Evolutionary conservation across 345 rosid species (phyloP).

Genomic region (Raphanus raphanistrum): DNA sequence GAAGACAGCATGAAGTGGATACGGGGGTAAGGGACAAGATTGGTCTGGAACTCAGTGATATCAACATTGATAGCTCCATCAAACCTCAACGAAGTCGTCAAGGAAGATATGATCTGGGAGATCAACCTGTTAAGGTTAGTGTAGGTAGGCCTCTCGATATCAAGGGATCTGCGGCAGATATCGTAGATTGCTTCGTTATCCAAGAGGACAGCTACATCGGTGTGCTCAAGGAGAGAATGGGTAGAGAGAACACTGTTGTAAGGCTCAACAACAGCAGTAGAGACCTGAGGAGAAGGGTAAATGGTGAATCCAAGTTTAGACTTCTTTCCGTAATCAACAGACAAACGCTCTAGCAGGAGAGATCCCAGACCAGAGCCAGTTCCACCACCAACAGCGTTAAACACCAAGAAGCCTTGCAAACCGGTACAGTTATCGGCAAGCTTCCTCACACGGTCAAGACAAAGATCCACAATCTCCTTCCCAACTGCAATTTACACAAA

Average conservation of each 20-base stretch:
- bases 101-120: conserved; percentile 65
- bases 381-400: conserved; percentile 68
- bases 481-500: conserved; percentile 47
- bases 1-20: conserved; percentile 72
- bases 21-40: conserved; percentile 68
- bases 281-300: conserved; percentile 34
- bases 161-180: conserved; percentile 59
- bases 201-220: conserved; percentile 69
- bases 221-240: conserved; percentile 67
- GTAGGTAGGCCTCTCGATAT: conserved; percentile 68
- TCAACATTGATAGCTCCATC: conserved; percentile 74
- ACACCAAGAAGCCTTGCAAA: conserved; percentile 63
- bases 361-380: conserved; percentile 69
- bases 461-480: conserved; percentile 63
- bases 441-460: conserved; percentile 65
- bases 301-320: background rate
- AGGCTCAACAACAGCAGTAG: conserved; percentile 65
- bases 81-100: conserved; percentile 61
- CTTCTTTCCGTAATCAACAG: background rate
- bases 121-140: conserved; percentile 68
- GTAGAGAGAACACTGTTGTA: conserved; percentile 70
- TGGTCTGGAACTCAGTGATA: conserved; percentile 68
- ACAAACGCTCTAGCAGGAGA: conserved; percentile 54
- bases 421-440: conserved; percentile 65
- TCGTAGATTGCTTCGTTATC: conserved; percentile 72